Conservation (phyloP, 2,329 filamentous ascomycete species). For the Aspergillus pseudoglaucus region DNA sequence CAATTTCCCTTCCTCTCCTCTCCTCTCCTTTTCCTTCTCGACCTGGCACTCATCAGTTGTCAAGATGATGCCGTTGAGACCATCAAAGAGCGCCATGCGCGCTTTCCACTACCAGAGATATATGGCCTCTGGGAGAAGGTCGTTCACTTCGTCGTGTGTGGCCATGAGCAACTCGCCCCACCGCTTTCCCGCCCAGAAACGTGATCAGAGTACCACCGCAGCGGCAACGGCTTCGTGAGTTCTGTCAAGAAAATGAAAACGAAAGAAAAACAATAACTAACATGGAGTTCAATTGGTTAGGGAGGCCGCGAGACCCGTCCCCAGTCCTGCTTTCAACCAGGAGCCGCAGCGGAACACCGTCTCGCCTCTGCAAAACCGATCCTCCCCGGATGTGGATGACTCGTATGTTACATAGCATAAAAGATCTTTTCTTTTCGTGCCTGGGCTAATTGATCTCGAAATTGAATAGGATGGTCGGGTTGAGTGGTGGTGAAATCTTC, state of each 20-base stretch:
- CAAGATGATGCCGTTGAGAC: conserved; percentile 47
- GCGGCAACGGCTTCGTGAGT: conserved; percentile 52
- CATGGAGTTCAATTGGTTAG: not conserved
- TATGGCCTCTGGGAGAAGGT: conserved; percentile 30
- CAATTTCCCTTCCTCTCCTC: conserved; percentile 10
- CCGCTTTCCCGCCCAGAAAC: conserved; percentile 37
- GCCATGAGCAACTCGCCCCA: conserved; percentile 42
- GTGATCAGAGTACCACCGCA: conserved; percentile 41
- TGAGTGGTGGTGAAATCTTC: conserved; percentile 93
- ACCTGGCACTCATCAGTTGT: conserved; percentile 27
- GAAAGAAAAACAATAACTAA: conserved; percentile 10
- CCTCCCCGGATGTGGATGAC: conserved; percentile 65
- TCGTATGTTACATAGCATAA: conserved; percentile 53
- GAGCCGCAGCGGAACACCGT: conserved; percentile 55
- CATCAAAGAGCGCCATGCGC: conserved; percentile 44
- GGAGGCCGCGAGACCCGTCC: conserved; percentile 49
- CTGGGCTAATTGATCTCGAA: conserved; percentile 3
- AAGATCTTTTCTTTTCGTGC: not conserved
- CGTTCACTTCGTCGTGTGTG: conserved; percentile 39
- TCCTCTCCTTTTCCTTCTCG: conserved; percentile 20
- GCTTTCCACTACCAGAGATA: conserved; percentile 39
- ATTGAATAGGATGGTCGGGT: conserved; percentile 70
- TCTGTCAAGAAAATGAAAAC: not conserved
- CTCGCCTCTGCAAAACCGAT: conserved; percentile 59
- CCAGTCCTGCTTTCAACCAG: conserved; percentile 56